A percentile compares a stretch with the other conserved stretches of the same genome.
Evolutionary conservation across 2,329 filamentous ascomycete genomes (phyloP).

Genomic region (Fusarium neocosmosporiellum): DNA sequence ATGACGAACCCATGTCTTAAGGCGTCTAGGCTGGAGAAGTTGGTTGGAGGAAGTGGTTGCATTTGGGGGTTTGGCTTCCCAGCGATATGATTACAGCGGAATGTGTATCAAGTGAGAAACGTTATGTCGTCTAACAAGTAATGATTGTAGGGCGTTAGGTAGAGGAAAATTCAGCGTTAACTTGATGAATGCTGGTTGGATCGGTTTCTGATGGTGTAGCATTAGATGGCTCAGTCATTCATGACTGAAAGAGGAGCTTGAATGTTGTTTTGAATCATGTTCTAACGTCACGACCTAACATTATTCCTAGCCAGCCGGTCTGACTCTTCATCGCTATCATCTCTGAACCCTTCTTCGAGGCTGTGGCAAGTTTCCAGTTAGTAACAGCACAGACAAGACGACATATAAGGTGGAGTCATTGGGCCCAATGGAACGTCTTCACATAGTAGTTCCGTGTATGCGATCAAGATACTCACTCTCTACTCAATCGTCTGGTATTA

Average conservation of each 20-base stretch:
- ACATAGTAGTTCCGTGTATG: background rate
- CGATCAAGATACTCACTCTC: constrained; percentile 66
- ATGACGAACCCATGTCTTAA: background rate
- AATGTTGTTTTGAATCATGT: background rate
- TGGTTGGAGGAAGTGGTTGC: background rate
- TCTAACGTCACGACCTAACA: constrained; percentile 31
- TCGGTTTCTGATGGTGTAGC: background rate
- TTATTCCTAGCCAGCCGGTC: constrained; percentile 38
- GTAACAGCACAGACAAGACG: background rate
- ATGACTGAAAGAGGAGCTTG: background rate
- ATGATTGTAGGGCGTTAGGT: background rate
- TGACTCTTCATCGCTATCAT: constrained; percentile 58
- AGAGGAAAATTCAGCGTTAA: constrained; percentile 1
- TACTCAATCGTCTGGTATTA: constrained; percentile 73
- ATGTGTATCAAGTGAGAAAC: background rate
- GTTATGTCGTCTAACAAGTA: background rate
- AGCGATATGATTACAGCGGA: constrained; percentile 25
- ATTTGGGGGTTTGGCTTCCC: background rate
- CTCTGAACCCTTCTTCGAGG: constrained; percentile 68
- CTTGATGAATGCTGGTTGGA: background rate
- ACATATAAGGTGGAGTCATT: background rate
- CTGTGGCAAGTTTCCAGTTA: constrained; percentile 45
- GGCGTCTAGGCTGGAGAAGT: background rate
- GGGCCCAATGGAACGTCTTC: background rate
- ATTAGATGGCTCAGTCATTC: background rate